Base-by-base conservation (phyloP, 2,329 filamentous ascomycete species). In the Fusarium acutatum region DNA sequence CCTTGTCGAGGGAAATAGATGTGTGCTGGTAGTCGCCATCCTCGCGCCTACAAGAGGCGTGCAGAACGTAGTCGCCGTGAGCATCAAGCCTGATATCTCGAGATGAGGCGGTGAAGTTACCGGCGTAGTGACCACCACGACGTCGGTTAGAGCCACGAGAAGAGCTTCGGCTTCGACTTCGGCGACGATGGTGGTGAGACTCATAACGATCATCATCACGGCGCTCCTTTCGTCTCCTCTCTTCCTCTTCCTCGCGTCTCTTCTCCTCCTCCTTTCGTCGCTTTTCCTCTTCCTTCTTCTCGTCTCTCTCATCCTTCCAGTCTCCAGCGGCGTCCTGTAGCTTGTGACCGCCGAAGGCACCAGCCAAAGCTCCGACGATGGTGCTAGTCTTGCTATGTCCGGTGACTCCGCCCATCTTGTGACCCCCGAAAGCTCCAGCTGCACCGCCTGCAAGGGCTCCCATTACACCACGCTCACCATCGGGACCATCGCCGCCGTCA, bases 271-370 rank as follows among this genome's bases (percentile, higher is more conserved):
- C 83, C n/a, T 67, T 41, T 67, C 43, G 59, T 17, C 52, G 52
- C 52, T 74, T 74, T 14, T 74, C 71, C 34, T 75, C 67, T 28
- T 75, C 70, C 58, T 75, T 74, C 63, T 82, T 79, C 59, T 85
- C 83, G 65, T 84, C 78, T 32, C 80, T 80, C 37, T 81, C 79
- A 64, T 84, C 80, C 74, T 81, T 82, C 81, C 81, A 83, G 69
- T 85, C 83, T 8, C 75, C 75, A 7, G 81, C 80, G 13, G 78
- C 81, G 58, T 85, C 83, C 65, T 85, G 80, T 18, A 83, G 61
- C 72, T 85, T 84, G 75, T 83, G 82, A 7, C 84, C 84, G 6
- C 82, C 82, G 40, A 85, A 78, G 17, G 83, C 84, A 18, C 84
- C 84, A 9, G 79, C 83, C 12, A 85, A 60, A 12, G 80, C 83